Evolutionary conservation across 1,284 basidiomycete species (phyloP), one percentile per base, ranked within the genome.

Genomic region (Neotropicomus parvogracilis): DNA sequence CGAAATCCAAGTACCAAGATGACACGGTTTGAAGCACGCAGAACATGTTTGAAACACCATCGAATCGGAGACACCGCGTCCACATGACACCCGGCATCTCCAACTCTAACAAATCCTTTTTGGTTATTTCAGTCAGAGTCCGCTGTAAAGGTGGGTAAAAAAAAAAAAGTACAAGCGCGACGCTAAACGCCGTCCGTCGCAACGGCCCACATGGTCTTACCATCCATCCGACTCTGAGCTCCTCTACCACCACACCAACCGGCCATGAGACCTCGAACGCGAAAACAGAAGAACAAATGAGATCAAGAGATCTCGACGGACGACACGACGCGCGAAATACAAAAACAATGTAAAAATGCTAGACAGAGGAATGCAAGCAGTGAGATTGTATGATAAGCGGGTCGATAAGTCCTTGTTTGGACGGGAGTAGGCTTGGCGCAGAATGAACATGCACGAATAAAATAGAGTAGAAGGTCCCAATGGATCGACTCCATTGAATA

Each of bases 331-430:
- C 26, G 42, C 39, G 37, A 51, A 44, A 48, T 62, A 66, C 65
- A 65, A 46, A 53, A 45, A 57, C 20, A 45, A 24, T 36, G 33
- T 35, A 32, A 37, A 8, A 52, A 61, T 64, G 55, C 59, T 46
- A 34, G 54, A 49, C 40, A 28, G 48, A 48, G 46, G 4, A 47
- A 50, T 54, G 46, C 54, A 56, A 64, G 66, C 62, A 68, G 50
- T 50, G 58, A 28, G 49, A 56, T 53, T 51, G 54, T 64, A 68
- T 40, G 59, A 51, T 64, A 64, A 55, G 44, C 51, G 51, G 37
- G 45, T 49, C 51, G 49, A 49, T 46, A 62, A 60, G 63, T 64
- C 61, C 59, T 52, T 41, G 46, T 41, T 44, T 36, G 49, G 51
- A 48, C 44, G 47, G 48, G 47, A 51, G 43, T 62, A 59, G 50